These are phyloP conservation scores for Domatiomyces catenatus DNA, from an alignment of 2,329 filamentous ascomycete genomes.

Conservation along the genomic window DNA sequence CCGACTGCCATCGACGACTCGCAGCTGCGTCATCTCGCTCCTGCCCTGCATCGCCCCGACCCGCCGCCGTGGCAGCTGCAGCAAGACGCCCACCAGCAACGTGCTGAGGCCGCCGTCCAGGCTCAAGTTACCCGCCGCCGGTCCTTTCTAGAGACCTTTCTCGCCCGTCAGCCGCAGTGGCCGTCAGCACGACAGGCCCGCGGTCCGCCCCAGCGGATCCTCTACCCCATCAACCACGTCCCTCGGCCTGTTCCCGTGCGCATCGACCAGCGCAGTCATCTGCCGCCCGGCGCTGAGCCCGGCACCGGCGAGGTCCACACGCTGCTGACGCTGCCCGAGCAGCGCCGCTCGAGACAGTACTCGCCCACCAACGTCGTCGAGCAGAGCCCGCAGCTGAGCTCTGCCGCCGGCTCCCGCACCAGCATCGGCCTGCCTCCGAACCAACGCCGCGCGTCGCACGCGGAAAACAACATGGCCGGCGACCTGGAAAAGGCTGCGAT, in stretches of 20 bases:
- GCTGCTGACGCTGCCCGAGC: slow-evolving; percentile 42
- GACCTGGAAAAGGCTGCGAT: slow-evolving; percentile 10
- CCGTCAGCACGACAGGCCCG: slow-evolving; percentile 9
- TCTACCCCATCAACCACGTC: slow-evolving; percentile 47
- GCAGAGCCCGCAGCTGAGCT: slow-evolving; percentile 22
- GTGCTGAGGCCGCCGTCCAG: not conserved
- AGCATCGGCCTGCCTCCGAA: slow-evolving; percentile 37
- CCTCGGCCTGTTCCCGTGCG: slow-evolving; percentile 37
- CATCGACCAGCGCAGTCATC: slow-evolving; percentile 6
- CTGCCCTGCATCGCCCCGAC: not conserved
- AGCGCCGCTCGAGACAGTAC: slow-evolving; percentile 38
- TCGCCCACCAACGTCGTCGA: slow-evolving; percentile 34
- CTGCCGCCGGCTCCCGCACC: slow-evolving; percentile 26
- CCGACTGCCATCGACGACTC: slow-evolving; percentile 4
- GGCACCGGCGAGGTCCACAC: slow-evolving; percentile 35
- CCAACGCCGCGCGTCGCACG: slow-evolving; percentile 24
- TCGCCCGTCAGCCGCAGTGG: slow-evolving; percentile 11
- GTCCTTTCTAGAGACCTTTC: slow-evolving; percentile 16
- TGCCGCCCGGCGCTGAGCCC: slow-evolving; percentile 8
- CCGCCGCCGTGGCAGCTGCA: not conserved
- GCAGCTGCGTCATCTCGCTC: slow-evolving; percentile 1
- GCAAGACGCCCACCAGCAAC: too few species aligned
- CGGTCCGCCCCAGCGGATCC: slow-evolving; percentile 37
- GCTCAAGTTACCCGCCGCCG: slow-evolving; percentile 1
- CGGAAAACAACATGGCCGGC: slow-evolving; percentile 15